phyloP scores from a whole-genome alignment of 2,329 filamentous ascomycete genomes.

The Apiospora hydei region DNA sequence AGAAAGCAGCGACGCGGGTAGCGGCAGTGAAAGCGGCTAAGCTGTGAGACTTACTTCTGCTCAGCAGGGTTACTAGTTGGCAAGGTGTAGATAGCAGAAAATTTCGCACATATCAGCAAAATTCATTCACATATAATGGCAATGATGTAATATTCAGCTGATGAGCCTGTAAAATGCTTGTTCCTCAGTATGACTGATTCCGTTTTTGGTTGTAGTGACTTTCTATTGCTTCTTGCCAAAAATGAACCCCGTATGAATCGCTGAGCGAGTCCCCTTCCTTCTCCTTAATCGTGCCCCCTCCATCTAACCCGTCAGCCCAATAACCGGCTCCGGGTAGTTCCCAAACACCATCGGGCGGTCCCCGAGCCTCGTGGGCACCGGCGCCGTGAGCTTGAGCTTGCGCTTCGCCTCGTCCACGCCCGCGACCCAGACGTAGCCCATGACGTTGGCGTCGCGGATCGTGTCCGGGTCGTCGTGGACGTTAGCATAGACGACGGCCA shows the following conservation, averaged over 20 bases:
- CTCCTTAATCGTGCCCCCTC: too few species aligned
- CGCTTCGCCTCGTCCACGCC: slow-evolving; percentile 88
- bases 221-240: too few species aligned
- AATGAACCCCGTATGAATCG: too few species aligned
- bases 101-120: too few species aligned
- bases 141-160: too few species aligned
- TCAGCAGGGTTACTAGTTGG: too few species aligned
- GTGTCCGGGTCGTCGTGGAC: slow-evolving; percentile 72
- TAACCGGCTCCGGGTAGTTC: slow-evolving; percentile 83
- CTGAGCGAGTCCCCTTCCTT: too few species aligned
- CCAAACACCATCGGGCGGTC: slow-evolving; percentile 84
- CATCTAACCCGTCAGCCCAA: slow-evolving; percentile 70
- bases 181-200: too few species aligned
- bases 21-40: neutral
- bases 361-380: slow-evolving; percentile 82
- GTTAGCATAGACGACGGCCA: slow-evolving; percentile 84
- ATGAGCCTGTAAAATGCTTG: too few species aligned
- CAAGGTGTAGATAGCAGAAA: too few species aligned
- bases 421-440: slow-evolving; percentile 92
- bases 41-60: neutral
- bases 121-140: too few species aligned
- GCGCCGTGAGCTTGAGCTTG: slow-evolving; percentile 81
- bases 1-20: neutral
- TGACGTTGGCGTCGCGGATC: slow-evolving; percentile 81
- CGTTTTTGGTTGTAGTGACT: too few species aligned